Evolutionary conservation across 164 flowering plant genomes (phyloP), one percentile per base, ranked within the genome.

Genomic region (Magnolia changhungtana): DNA sequence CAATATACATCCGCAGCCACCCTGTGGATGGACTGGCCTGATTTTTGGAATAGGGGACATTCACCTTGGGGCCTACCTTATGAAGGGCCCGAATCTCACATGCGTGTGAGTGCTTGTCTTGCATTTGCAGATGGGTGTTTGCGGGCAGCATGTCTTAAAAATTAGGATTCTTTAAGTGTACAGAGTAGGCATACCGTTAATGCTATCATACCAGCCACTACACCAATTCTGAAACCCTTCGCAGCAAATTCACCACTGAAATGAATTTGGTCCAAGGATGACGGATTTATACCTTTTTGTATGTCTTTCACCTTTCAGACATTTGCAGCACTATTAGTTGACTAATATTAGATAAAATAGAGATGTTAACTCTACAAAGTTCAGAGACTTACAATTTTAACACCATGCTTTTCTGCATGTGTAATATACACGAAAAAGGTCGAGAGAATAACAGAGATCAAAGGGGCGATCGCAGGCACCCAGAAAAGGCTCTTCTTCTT

Each of bases 381-480:
- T 21, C 3, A 21, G 21, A 63, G 7, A 20, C 97, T 91, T 87
- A 95, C 98, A 78, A 90, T 96, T 81, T 63, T 78, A 72, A 96
- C 98, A 11, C 98, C 97, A 18, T 89, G 29, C 82, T 91, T 88
- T 1, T 94, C 99, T 0, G 94, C 96, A 74, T 74, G 94, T 4
- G 97, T 92, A 64, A 94, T 82, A 78, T 84, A 96, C 51, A 96
- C 99, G 55, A 89, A 89, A 63, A 96, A 84, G 67, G 99, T 94
- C 49, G 98, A 91, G 13, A 92, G 69, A 52, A 91, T 63, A 50
- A 94, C 98, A 10, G 97, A 92, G 78, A 92, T 84, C 83, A 96
- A 71, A 11, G 99, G 99, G 3, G 96, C 97, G 65, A 96, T 90
- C 51, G 99, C 98, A 0, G 98, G 85, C 45, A 93, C 87, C 99